phyloP scores from a whole-genome alignment of 257 asterid genomes.

The Solanum lycopersicoides region DNA sequence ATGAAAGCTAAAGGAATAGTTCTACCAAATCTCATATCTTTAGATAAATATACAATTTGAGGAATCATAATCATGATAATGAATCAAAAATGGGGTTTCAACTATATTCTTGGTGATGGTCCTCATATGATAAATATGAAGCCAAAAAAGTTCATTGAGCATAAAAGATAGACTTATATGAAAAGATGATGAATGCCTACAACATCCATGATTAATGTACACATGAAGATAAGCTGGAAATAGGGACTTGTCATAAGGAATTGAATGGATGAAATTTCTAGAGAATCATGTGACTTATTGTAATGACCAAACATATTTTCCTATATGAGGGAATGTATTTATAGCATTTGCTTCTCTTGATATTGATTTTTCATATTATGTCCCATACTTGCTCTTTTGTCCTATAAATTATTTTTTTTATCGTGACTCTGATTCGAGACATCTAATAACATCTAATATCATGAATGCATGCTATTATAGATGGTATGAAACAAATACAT shows the following conservation, averaged over 20 bases:
- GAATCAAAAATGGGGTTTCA: not conserved
- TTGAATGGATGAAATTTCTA: not conserved
- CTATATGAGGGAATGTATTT: not conserved
- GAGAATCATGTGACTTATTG: not conserved
- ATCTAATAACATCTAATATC: not conserved
- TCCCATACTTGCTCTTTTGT: not conserved
- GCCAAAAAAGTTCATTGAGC: not conserved
- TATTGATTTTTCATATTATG: not conserved
- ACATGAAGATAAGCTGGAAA: not conserved
- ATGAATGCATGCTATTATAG: not conserved
- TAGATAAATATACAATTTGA: not conserved
- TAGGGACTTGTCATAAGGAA: not conserved
- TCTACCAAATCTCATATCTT: not conserved
- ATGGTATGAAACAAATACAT: not conserved
- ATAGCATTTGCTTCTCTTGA: not conserved
- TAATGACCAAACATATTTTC: not conserved
- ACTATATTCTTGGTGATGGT: not conserved
- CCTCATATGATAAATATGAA: not conserved
- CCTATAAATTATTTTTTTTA: not conserved
- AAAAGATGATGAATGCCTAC: not conserved
- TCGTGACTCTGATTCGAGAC: not conserved
- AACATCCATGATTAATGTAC: not conserved
- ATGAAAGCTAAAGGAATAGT: not conserved
- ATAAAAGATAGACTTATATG: not conserved
- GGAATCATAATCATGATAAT: not conserved